Evolutionary conservation across 345 rosid species (phyloP).

Genomic region (Anastatica hierochuntica): DNA sequence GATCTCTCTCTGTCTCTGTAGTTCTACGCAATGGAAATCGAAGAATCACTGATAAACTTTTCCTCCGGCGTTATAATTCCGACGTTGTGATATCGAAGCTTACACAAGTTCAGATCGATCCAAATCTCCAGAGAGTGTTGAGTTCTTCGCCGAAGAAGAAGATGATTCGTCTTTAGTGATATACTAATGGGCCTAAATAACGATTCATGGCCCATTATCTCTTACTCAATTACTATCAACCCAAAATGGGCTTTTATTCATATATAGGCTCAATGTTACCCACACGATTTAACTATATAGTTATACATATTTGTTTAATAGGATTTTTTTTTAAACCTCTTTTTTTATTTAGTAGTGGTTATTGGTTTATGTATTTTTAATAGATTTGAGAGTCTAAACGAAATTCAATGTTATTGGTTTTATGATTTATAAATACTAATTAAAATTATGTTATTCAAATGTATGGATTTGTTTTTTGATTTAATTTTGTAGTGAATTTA

Average conservation of each 20-base stretch:
- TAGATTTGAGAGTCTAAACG: too few relatives aligned
- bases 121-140: constrained; percentile 3
- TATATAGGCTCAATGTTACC: too few relatives aligned
- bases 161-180: not conserved
- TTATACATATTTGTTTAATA: too few relatives aligned
- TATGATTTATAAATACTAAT: too few relatives aligned
- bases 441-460: too few relatives aligned
- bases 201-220: not conserved
- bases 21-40: not conserved
- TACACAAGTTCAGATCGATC: constrained; percentile 14
- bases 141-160: not conserved
- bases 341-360: too few relatives aligned
- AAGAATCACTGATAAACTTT: not conserved
- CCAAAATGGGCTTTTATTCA: constrained; percentile 2
- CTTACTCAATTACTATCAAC: not conserved
- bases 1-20: constrained; percentile 9
- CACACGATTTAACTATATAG: too few relatives aligned
- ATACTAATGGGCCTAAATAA: constrained; percentile 1
- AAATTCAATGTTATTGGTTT: too few relatives aligned
- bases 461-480: too few relatives aligned
- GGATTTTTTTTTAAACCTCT: too few relatives aligned
- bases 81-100: constrained; percentile 17
- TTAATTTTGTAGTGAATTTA: too few relatives aligned
- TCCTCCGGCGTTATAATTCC: not conserved
- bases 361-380: too few relatives aligned